phyloP scores from a whole-genome alignment of 768 basidiomycete species.

The Xerocomus brunneocitrinus region DNA sequence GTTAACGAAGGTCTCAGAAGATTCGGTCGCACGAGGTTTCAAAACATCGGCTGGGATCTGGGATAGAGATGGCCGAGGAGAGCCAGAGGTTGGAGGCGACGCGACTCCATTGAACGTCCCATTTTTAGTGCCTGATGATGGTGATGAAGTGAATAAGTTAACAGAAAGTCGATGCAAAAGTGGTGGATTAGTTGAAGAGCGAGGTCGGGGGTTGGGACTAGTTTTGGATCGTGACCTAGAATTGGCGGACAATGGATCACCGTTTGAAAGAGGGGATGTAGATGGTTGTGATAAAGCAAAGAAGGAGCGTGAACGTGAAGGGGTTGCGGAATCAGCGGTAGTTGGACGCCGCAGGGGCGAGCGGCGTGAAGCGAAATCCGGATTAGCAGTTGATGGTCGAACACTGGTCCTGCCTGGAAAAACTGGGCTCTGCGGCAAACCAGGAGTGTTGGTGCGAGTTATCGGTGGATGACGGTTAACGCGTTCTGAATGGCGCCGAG shows the following conservation, averaged over 20 bases:
- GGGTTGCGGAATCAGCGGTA: slow-evolving; percentile 40
- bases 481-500: slow-evolving; percentile 43
- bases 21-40: slow-evolving; percentile 58
- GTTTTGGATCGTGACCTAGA: slow-evolving; percentile 13
- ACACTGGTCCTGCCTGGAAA: slow-evolving; percentile 4
- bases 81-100: slow-evolving; percentile 30
- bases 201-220: slow-evolving; percentile 38
- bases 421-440: slow-evolving; percentile 10
- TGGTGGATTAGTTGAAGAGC: slow-evolving; percentile 62
- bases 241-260: slow-evolving; percentile 1
- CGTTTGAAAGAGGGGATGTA: slow-evolving; percentile 11
- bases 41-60: slow-evolving; percentile 44
- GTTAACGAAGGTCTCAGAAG: slow-evolving; percentile 62
- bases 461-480: slow-evolving; percentile 9
- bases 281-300: slow-evolving; percentile 26
- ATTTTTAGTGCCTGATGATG: slow-evolving; percentile 29
- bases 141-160: slow-evolving; percentile 52
- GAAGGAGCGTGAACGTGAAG: slow-evolving; percentile 27
- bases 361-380: slow-evolving; percentile 14
- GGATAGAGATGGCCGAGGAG: slow-evolving; percentile 43
- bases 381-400: slow-evolving; percentile 18
- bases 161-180: slow-evolving; percentile 66
- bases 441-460: slow-evolving; percentile 7
- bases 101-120: slow-evolving; percentile 7
- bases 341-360: slow-evolving; percentile 32